Base-by-base conservation (phyloP, 352 stramenopile species). In the Phytophthora foliorum region DNA sequence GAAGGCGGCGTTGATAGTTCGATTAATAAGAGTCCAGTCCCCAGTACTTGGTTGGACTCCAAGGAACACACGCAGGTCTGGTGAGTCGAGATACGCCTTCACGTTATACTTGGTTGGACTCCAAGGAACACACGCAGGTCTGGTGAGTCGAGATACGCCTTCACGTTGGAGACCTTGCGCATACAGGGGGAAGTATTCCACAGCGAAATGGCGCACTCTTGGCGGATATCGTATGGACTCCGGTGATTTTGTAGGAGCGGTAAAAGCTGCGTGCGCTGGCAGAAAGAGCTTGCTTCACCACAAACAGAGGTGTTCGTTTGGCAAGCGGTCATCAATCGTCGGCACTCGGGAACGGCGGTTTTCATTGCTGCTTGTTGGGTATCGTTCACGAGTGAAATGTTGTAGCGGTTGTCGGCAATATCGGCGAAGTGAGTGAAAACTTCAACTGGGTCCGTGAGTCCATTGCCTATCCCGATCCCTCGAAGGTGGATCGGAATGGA, bases 11-110 rank as follows among this genome's bases (percentile, higher is more conserved):
- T 97, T 97, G 39, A 99, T 89, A 3, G 90, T 80, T 61, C 84
- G 88, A 74, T 98, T 98, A 72, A 94, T 97, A 25, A 84, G 75
- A 31, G 87, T 62, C 96, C 96, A 99, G 46, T 73, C 38, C n/a
- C 46, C 41, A n/a, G 64, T 46, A n/a, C 24, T 71, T 34, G 65
- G 60, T 38, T 77, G 55, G 9, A 81, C 74, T 13, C 64, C 70
- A 29, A 88, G 59, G 19, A 69, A 78, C 22, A 61, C 29, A 22
- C 65, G 75, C 27, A 86, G 39, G 4, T 52, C n/a, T 5, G 72
- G 59, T 29, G 58, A 69, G 69, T 98, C 95, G 10, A 91, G 38
- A 51, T 85, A 92, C 10, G 32, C 42, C 25, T 81, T 60, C 0
- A 88, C 55, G 25, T 74, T 61, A 67, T 46, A n/a, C 24, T 71